A percentile compares a stretch with the other conserved stretches of the same genome.
phyloP scores from a whole-genome alignment of 495 filamentous ascomycete genomes.

The Apiosordaria backusii region DNA sequence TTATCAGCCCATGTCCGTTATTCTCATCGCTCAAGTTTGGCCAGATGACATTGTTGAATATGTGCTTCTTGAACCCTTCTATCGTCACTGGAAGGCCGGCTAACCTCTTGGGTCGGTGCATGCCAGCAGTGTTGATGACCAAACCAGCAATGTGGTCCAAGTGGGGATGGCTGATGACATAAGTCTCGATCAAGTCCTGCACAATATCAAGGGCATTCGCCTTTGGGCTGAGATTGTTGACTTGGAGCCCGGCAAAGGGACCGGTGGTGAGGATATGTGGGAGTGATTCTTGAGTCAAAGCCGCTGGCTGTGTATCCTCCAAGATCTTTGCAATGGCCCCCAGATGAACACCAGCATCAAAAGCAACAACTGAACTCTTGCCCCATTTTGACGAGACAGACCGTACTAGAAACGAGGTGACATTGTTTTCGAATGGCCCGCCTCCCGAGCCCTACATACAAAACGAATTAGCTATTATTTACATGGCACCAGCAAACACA shows the following conservation, averaged over 20 bases:
- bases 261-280: slow-evolving; percentile 40
- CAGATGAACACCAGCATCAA: slow-evolving; percentile 90
- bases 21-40: slow-evolving; percentile 96
- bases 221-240: slow-evolving; percentile 57
- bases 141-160: slow-evolving; percentile 90
- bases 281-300: slow-evolving; percentile 35
- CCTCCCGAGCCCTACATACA: slow-evolving; percentile 75
- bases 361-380: slow-evolving; percentile 74
- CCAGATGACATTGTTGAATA: slow-evolving; percentile 98
- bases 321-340: slow-evolving; percentile 75
- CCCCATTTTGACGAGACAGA: slow-evolving; percentile 74
- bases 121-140: slow-evolving; percentile 84
- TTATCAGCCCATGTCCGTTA: slow-evolving; percentile 86
- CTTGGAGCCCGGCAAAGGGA: slow-evolving; percentile 72
- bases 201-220: slow-evolving; percentile 80
- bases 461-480: slow-evolving; percentile 24
- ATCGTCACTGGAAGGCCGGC: slow-evolving; percentile 84
- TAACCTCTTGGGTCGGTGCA: slow-evolving; percentile 74
- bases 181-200: slow-evolving; percentile 73
- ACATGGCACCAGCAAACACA: not conserved
- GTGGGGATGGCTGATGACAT: slow-evolving; percentile 91
- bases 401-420: slow-evolving; percentile 84
- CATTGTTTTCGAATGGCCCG: slow-evolving; percentile 83
- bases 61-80: slow-evolving; percentile 80
- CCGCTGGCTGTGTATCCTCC: slow-evolving; percentile 43